Evolutionary conservation across 495 filamentous ascomycete species (phyloP), one percentile per base, ranked within the genome.

Genomic region (Aspergillus bridgeri): DNA sequence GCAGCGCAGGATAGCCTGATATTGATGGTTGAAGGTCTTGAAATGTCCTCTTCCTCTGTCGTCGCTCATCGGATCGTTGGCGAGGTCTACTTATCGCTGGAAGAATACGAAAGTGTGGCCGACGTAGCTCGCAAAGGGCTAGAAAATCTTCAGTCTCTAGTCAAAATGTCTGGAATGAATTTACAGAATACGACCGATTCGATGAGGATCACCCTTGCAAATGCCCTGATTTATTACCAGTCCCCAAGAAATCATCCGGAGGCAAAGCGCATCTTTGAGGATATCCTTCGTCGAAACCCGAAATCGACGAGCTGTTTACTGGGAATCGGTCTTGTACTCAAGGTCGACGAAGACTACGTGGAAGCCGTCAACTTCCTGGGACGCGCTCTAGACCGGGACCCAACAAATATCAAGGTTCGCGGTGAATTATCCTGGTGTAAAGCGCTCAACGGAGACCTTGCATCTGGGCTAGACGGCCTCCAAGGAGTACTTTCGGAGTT

Each of bases 341-440:
- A 96, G 72, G 92, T 96, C 58, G 90, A 96, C 62, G 89, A 95
- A 60, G 86, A 98, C 45, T 96, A 90, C 68, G 69, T 75, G 24
- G 80, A 86, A 63, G 95, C 95, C 0, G 83, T 91, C 52, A 79
- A 84, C 48, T 96, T 94, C 65, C 71, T 98, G 9, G 76, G 79
- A 29, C 81, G 87, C 59, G 94, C 95, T 0, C 67, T 93, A 23
- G 68, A 82, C 58, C 79, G 87, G 21, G 89, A 94, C 65, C 75
- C 82, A 19, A 69, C 73, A 6, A 94, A 96, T 65, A 73, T 90
- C 42, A 86, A 84, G 42, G 86, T 98, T 25, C 83, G 80, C 58
- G 85, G 88, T 3, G 94, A 98, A 69, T 83, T 87, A 13, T 91
- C 89, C 2, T 98, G 94, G 94, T 89, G 92, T 62, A 87, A 86